Evolutionary conservation across 371 early-diverging fungal species (phyloP).

Genomic region (Capillidium rhysosporum): DNA sequence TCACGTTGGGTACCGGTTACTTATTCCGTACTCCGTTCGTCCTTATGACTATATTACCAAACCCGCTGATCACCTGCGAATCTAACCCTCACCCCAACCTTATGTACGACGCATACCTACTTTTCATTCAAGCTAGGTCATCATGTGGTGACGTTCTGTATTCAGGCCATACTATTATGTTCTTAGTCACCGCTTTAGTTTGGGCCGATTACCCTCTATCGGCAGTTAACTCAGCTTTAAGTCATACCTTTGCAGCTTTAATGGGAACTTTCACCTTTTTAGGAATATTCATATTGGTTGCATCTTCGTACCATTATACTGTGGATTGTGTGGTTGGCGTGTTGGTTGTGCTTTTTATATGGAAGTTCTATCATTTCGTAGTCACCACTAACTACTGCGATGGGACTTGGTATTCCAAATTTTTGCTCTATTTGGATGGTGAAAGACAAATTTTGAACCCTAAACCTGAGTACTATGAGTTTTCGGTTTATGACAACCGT

Average conservation of each 20-base stretch:
- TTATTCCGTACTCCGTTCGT: not conserved
- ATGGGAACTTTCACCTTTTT: not conserved
- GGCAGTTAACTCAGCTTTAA: too few species aligned
- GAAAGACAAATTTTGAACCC: too few species aligned
- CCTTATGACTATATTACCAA: not conserved
- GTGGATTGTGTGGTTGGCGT: not conserved
- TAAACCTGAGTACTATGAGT: too few species aligned
- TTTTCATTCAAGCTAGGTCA: not conserved
- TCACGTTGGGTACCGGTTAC: not conserved
- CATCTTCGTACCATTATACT: conserved; percentile 1
- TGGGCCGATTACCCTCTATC: not conserved
- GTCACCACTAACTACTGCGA: not conserved
- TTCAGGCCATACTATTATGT: conserved; percentile 5
- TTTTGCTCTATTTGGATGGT: not conserved
- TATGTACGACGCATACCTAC: not conserved
- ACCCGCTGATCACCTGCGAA: not conserved
- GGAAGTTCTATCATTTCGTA: conserved; percentile 1
- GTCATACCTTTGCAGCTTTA: not conserved
- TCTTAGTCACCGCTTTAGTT: not conserved
- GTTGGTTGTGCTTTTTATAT: not conserved
- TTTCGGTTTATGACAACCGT: too few species aligned
- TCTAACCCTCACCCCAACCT: not conserved
- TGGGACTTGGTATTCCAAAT: not conserved
- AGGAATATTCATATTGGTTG: not conserved
- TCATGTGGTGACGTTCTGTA: conserved; percentile 2